These are phyloP conservation scores for Talaromyces sp. DNA, from an alignment of 2,329 filamentous ascomycete species.

Conservation along the genomic window DNA sequence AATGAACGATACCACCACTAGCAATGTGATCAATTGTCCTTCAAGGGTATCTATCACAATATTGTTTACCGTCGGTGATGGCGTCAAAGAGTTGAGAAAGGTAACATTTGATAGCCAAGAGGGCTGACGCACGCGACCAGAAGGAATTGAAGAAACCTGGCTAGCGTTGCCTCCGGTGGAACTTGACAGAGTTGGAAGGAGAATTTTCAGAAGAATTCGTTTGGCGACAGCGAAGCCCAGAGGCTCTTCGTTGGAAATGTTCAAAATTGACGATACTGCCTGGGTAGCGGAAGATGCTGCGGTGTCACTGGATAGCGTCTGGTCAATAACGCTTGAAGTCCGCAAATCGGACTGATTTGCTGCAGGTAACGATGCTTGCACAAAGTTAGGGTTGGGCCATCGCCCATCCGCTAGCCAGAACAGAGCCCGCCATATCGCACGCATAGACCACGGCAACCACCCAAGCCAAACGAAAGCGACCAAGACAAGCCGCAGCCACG, in stretches of 20 bases:
- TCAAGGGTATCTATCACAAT: slow-evolving; percentile 79
- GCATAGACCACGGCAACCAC: slow-evolving; percentile 84
- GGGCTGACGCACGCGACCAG: slow-evolving; percentile 37
- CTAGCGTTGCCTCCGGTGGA: slow-evolving; percentile 26
- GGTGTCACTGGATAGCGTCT: slow-evolving; percentile 23
- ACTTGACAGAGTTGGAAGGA: slow-evolving; percentile 30
- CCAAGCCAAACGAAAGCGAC: slow-evolving; percentile 86
- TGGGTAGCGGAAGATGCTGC: slow-evolving; percentile 25
- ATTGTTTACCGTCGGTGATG: slow-evolving; percentile 69
- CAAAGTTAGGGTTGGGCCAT: slow-evolving; percentile 45
- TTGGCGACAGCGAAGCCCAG: slow-evolving; percentile 47
- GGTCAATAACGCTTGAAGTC: slow-evolving; percentile 24
- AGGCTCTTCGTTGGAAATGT: slow-evolving; percentile 43
- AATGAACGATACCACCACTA: slow-evolving; percentile 91
- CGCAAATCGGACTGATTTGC: slow-evolving; percentile 23
- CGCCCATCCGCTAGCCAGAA: slow-evolving; percentile 91
- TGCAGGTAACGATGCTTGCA: slow-evolving; percentile 20
- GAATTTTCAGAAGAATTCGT: slow-evolving; percentile 37
- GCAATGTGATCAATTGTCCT: slow-evolving; percentile 86
- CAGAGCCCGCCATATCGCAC: slow-evolving; percentile 85
- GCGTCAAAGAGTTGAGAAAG: slow-evolving; percentile 57
- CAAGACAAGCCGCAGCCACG: slow-evolving; percentile 73
- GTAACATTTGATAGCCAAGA: slow-evolving; percentile 58
- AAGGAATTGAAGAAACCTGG: slow-evolving; percentile 27
- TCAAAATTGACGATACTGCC: slow-evolving; percentile 39